phyloP scores from a whole-genome alignment of 2,329 filamentous ascomycete species.

The Fusarium citri region DNA sequence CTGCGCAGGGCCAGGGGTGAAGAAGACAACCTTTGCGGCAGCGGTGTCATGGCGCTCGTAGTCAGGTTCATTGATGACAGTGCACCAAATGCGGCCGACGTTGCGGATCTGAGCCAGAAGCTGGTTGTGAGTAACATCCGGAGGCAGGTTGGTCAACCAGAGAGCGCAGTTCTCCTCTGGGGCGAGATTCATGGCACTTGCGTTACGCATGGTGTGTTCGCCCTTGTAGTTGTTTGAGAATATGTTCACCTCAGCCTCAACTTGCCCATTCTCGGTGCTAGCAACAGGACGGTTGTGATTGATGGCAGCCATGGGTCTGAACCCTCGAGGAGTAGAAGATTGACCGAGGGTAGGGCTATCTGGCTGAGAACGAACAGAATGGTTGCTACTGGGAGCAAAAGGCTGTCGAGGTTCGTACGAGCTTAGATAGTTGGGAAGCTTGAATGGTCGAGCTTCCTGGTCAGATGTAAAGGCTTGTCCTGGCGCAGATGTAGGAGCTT shows the following conservation, averaged over 20 bases:
- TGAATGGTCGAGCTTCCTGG: background rate
- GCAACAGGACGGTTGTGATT: background rate
- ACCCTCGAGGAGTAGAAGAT: slow-evolving; percentile 17
- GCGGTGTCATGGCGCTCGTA: slow-evolving; percentile 50
- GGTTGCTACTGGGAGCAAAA: background rate
- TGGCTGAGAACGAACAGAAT: background rate
- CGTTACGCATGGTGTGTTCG: slow-evolving; percentile 52
- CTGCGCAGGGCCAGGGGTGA: slow-evolving; percentile 55
- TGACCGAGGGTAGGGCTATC: background rate
- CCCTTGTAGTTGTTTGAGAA: slow-evolving; percentile 54
- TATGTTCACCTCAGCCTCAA: background rate
- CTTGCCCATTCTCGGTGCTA: background rate
- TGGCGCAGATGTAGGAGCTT: background rate
- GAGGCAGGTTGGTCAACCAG: slow-evolving; percentile 64
- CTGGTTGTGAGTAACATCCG: slow-evolving; percentile 54
- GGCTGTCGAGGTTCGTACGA: background rate
- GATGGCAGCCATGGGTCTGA: slow-evolving; percentile 43
- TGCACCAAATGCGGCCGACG: slow-evolving; percentile 63
- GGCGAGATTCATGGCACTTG: slow-evolving; percentile 49
- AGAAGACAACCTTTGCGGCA: slow-evolving; percentile 65
- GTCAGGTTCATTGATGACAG: slow-evolving; percentile 63
- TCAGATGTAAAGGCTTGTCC: background rate
- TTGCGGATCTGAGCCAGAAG: slow-evolving; percentile 59
- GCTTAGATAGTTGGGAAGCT: slow-evolving; percentile 7
- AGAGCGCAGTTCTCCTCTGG: slow-evolving; percentile 61